Conservation (phyloP, 2,329 filamentous ascomycete species). For the Beauveria sp. region DNA sequence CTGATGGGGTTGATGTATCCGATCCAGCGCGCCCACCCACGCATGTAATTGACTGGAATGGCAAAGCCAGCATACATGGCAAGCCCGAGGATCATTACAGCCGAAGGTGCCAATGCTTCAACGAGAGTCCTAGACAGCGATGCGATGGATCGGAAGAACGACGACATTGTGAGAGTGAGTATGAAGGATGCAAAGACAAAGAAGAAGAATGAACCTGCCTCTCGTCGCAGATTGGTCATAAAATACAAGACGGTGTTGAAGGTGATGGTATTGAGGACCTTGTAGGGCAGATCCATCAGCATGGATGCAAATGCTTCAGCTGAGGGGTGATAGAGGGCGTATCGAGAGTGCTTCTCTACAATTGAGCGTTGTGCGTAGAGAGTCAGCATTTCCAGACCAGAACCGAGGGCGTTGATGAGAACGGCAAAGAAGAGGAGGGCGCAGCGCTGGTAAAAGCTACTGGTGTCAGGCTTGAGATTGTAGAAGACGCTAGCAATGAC, state of each 20-base stretch:
- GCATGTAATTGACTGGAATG: too few species aligned
- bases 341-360: conserved; percentile 21
- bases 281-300: conserved; percentile 32
- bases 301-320: conserved; percentile 16
- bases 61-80: too few species aligned
- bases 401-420: conserved; percentile 26
- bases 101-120: too few species aligned
- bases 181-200: too few species aligned
- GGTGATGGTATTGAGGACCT: conserved; percentile 19
- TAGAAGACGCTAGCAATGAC: conserved; percentile 63
- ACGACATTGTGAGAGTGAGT: too few species aligned
- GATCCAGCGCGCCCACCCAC: conserved; percentile 14
- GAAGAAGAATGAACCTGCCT: conserved; percentile 12
- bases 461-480: conserved; percentile 43
- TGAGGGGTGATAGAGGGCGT: conserved; percentile 27
- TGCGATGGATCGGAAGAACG: too few species aligned
- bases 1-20: conserved; percentile 66
- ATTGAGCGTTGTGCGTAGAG: conserved; percentile 19
- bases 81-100: too few species aligned
- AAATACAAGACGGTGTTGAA: conserved; percentile 42
- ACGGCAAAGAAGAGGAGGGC: conserved; percentile 23
- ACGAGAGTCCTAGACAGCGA: too few species aligned
- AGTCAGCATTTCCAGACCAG: conserved; percentile 9
- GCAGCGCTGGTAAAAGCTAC: conserved; percentile 44
- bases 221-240: conserved; percentile 36